A percentile compares a stretch with the other conserved stretches of the same genome.
These are phyloP conservation scores for Xylaria sp. DNA, from an alignment of 2,329 filamentous ascomycete genomes.

Conservation along the genomic window DNA sequence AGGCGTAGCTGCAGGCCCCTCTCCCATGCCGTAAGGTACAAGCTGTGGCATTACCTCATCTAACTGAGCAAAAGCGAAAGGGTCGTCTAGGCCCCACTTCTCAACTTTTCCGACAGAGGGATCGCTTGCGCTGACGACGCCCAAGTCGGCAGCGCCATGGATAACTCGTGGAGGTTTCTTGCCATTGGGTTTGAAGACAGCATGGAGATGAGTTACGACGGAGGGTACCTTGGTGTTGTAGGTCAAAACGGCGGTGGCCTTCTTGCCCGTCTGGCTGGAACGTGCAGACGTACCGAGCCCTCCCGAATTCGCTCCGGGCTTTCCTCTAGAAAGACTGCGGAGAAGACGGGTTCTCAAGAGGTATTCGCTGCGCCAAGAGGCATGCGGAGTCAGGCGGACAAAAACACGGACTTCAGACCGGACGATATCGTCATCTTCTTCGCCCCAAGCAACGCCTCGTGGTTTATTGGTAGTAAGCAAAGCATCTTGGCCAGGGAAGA, in stretches of 20 bases:
- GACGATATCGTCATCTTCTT: constrained; percentile 63
- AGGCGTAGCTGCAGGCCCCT: constrained; percentile 80
- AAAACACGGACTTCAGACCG: constrained; percentile 82
- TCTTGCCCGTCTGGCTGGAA: constrained; percentile 66
- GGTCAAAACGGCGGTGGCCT: constrained; percentile 78
- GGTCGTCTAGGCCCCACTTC: constrained; percentile 82
- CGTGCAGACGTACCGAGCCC: constrained; percentile 64
- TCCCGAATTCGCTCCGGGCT: constrained; percentile 70
- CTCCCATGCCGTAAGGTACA: constrained; percentile 78
- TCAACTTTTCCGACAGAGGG: constrained; percentile 80
- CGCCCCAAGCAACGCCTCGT: constrained; percentile 54
- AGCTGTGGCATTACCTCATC: constrained; percentile 79
- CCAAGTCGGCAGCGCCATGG: constrained; percentile 83
- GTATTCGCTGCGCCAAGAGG: constrained; percentile 98
- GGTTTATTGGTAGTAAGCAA: constrained; percentile 53
- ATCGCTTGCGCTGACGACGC: constrained; percentile 83
- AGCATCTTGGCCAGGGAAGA: constrained; percentile 81
- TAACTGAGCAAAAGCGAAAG: constrained; percentile 79
- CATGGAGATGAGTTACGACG: constrained; percentile 82
- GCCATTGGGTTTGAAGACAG: constrained; percentile 72
- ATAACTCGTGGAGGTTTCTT: constrained; percentile 83
- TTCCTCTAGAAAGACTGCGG: constrained; percentile 82
- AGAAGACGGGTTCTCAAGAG: constrained; percentile 86
- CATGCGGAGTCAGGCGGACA: constrained; percentile 79
- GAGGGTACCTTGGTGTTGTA: constrained; percentile 87